These are phyloP conservation scores for Talaromyces stipitatus DNA, from an alignment of 495 filamentous ascomycete genomes.

Conservation along the genomic window DNA sequence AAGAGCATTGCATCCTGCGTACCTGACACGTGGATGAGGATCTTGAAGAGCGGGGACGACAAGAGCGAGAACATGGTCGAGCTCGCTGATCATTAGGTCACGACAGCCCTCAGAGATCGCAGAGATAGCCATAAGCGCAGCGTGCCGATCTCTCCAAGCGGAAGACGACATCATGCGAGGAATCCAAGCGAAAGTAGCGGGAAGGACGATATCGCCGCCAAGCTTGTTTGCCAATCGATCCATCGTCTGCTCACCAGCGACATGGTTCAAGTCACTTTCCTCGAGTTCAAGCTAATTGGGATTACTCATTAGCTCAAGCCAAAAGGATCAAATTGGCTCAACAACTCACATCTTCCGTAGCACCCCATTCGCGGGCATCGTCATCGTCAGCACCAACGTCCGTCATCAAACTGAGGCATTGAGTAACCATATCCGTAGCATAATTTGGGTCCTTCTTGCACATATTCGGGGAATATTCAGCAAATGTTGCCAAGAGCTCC, in stretches of 20 bases:
- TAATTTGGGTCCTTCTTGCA: conserved; percentile 88
- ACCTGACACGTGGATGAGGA: conserved; percentile 87
- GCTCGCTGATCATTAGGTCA: conserved; percentile 90
- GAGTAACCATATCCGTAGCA: conserved; percentile 93
- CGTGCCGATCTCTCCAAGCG: conserved; percentile 92
- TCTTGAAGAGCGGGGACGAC: conserved; percentile 91
- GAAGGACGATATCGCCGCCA: conserved; percentile 76
- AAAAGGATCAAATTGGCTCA: neutral
- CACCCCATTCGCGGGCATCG: conserved; percentile 89
- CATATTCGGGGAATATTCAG: conserved; percentile 87
- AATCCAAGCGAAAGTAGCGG: conserved; percentile 94
- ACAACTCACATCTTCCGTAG: conserved; percentile 79
- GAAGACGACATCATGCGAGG: conserved; percentile 95
- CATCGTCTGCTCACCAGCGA: conserved; percentile 98
- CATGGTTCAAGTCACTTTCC: conserved; percentile 95
- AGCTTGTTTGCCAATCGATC: conserved; percentile 96
- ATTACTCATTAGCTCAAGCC: conserved; percentile 10
- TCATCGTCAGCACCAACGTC: conserved; percentile 94
- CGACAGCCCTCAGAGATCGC: conserved; percentile 97
- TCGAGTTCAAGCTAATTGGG: conserved; percentile 69
- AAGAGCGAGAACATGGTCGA: conserved; percentile 86
- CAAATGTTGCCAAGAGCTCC: conserved; percentile 97
- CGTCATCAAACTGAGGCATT: conserved; percentile 99
- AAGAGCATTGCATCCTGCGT: conserved; percentile 97
- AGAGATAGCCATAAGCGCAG: conserved; percentile 97